These are phyloP conservation scores for Gentiana straminea DNA, from an alignment of 257 asterid genomes.

Conservation along the genomic window DNA sequence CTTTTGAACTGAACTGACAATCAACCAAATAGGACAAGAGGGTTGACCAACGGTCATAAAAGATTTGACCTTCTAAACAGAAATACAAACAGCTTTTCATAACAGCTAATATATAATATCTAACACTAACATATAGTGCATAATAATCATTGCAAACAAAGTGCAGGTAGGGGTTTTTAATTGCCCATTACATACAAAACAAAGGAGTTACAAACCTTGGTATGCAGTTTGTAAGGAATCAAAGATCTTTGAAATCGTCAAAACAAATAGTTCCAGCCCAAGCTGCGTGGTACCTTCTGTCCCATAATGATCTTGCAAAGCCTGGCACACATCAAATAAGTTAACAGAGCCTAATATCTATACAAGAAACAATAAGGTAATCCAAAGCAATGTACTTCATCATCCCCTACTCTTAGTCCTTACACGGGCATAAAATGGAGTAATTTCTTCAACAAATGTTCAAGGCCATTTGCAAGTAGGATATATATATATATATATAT, in stretches of 20 bases:
- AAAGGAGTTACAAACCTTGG: slow-evolving; percentile 32
- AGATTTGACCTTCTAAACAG: too few species aligned
- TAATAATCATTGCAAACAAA: too few species aligned
- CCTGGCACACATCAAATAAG: slow-evolving; percentile 29
- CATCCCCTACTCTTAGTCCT: background rate
- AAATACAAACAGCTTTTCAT: too few species aligned
- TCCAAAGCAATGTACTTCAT: too few species aligned
- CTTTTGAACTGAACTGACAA: too few species aligned
- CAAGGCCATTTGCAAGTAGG: background rate
- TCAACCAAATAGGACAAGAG: too few species aligned
- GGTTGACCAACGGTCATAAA: too few species aligned
- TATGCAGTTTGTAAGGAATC: slow-evolving; percentile 48
- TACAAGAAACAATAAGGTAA: background rate
- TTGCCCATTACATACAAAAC: too few species aligned
- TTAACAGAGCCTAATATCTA: background rate
- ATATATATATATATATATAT: too few species aligned
- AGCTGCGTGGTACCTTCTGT: slow-evolving; percentile 40
- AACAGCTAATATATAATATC: too few species aligned
- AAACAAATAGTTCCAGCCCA: slow-evolving; percentile 50
- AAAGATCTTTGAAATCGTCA: slow-evolving; percentile 55
- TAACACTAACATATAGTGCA: too few species aligned
- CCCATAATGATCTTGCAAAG: slow-evolving; percentile 53
- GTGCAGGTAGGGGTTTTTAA: too few species aligned
- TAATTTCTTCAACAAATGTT: background rate
- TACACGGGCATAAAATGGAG: background rate